These are phyloP conservation scores for Colletotrichum horii DNA, from an alignment of 2,329 filamentous ascomycete genomes.

Conservation along the genomic window DNA sequence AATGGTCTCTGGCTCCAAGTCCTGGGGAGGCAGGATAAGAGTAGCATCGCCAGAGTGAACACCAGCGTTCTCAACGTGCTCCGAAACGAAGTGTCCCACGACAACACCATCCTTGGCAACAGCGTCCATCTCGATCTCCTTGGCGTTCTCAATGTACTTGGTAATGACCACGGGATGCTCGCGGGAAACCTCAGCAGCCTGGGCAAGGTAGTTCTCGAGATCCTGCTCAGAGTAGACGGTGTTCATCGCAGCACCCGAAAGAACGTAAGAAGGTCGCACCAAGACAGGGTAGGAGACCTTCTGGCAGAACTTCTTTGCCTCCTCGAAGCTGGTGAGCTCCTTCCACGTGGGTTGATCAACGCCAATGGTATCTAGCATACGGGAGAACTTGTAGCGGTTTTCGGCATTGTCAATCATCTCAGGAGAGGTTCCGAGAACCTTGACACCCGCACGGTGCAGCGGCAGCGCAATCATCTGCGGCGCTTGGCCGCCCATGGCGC, in stretches of 20 bases:
- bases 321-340: constrained; percentile 92
- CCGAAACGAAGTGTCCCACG: constrained; percentile 95
- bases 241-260: constrained; percentile 98
- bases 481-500: constrained; percentile 96
- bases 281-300: constrained; percentile 92
- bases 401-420: constrained; percentile 99
- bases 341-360: constrained; percentile 99
- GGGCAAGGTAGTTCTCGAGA: constrained; percentile 83
- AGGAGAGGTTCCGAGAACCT: constrained; percentile 92
- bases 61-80: constrained; percentile 98
- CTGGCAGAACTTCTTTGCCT: constrained; percentile 86
- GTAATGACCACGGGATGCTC: constrained; percentile 98
- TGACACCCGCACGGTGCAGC: constrained; percentile 86
- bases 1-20: constrained; percentile 88
- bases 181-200: constrained; percentile 90
- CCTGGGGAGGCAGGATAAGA: constrained; percentile 91
- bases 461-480: constrained; percentile 97
- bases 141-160: constrained; percentile 99
- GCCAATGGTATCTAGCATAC: constrained; percentile 92
- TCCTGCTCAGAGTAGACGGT: constrained; percentile 97
- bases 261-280: constrained; percentile 93
- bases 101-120: constrained; percentile 90
- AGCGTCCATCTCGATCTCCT: constrained; percentile 99
- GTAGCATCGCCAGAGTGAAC: constrained; percentile 98
- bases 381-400: constrained; percentile 98